Percentiles rank a stretch among this genome's conserved stretches.
These are phyloP conservation scores for Penicillium freii DNA, from an alignment of 2,329 filamentous ascomycete genomes.

Conservation along the genomic window DNA sequence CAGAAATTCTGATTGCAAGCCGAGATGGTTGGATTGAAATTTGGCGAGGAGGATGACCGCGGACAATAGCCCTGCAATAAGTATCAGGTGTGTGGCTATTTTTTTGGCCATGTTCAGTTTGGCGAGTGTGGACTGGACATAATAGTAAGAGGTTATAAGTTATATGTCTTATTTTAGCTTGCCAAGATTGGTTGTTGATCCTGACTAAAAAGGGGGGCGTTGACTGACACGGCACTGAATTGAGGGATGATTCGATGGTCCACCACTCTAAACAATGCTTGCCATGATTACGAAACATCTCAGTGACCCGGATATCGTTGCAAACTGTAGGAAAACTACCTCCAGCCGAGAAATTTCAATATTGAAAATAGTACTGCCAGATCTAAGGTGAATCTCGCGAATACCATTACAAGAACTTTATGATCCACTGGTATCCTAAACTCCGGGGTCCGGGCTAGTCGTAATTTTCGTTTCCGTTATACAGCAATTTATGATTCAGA, in stretches of 20 bases:
- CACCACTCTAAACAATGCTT: background rate
- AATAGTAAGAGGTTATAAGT: background rate
- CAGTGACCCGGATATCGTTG: background rate
- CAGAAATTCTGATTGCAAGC: background rate
- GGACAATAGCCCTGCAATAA: constrained; percentile 7
- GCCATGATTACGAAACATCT: background rate
- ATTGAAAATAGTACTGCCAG: background rate
- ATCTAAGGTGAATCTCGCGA: background rate
- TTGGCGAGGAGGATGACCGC: background rate
- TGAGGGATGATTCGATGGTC: background rate
- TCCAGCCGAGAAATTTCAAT: background rate
- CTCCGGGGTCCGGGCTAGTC: background rate
- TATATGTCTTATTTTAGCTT: background rate
- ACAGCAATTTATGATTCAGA: background rate
- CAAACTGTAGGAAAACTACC: background rate
- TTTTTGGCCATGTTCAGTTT: constrained; percentile 2
- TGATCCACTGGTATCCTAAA: background rate
- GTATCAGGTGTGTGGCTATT: constrained; percentile 2
- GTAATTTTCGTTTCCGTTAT: background rate
- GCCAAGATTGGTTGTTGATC: background rate
- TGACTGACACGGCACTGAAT: background rate
- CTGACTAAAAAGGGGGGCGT: constrained; percentile 1
- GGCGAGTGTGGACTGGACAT: background rate
- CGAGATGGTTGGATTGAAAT: background rate
- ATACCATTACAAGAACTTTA: background rate